These are phyloP conservation scores for Cucumis variabilis DNA, from an alignment of 331 rosid species.

Conservation along the genomic window DNA sequence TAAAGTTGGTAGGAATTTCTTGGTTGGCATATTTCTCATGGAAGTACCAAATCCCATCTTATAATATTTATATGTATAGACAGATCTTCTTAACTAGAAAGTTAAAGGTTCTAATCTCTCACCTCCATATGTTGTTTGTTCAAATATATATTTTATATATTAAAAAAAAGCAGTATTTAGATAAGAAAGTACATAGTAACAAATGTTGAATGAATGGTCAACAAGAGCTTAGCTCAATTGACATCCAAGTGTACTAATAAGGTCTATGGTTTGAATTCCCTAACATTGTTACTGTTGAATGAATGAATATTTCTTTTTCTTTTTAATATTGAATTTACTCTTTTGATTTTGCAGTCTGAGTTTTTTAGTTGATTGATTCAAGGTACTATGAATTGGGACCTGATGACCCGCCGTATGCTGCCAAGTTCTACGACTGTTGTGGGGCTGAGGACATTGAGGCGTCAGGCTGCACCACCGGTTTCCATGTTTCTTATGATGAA, in stretches of 20 bases:
- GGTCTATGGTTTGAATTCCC: no score
- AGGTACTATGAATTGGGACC: constrained; percentile 95
- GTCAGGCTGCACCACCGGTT: constrained; percentile 77
- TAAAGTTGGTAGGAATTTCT: constrained; percentile 21
- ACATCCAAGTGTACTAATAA: no score
- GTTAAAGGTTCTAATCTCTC: not conserved
- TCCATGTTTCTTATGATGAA: constrained; percentile 85
- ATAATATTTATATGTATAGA: not conserved
- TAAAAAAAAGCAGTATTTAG: not conserved
- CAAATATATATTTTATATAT: not conserved
- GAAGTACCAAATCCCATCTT: not conserved
- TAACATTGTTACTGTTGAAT: not conserved
- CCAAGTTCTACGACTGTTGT: constrained; percentile 95
- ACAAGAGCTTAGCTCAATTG: no score
- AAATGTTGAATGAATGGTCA: constrained; percentile 16
- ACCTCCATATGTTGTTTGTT: not conserved
- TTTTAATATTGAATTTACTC: constrained; percentile 11
- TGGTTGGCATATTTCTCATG: not conserved
- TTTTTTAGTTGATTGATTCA: constrained; percentile 35
- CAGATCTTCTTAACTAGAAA: not conserved
- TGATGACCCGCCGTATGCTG: constrained; percentile 86
- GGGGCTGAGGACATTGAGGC: constrained; percentile 90
- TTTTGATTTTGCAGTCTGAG: constrained; percentile 7
- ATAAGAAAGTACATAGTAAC: not conserved
- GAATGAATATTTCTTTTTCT: not conserved